phyloP scores from a whole-genome alignment of 2,329 filamentous ascomycete species.

The Monosporascus sp. region DNA sequence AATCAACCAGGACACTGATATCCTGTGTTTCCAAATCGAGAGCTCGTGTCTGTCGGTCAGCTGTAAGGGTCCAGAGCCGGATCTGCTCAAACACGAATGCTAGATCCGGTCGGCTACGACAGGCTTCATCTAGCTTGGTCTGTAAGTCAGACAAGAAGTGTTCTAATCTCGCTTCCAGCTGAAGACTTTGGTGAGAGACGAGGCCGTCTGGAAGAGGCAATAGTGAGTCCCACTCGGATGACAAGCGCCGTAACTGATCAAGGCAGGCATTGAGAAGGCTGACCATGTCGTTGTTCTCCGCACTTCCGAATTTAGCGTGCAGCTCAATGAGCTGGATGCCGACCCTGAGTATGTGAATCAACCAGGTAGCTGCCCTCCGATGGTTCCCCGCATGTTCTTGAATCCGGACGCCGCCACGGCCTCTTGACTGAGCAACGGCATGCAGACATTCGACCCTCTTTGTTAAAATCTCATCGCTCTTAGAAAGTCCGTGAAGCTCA shows the following conservation, averaged over 20 bases:
- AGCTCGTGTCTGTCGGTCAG: slow-evolving; percentile 18
- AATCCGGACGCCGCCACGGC: slow-evolving; percentile 14
- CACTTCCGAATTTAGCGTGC: slow-evolving; percentile 59
- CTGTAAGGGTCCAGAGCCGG: slow-evolving; percentile 52
- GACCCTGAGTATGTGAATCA: slow-evolving; percentile 63
- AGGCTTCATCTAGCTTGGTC: slow-evolving; percentile 37
- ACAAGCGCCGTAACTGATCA: slow-evolving; percentile 40
- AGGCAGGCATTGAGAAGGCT: slow-evolving; percentile 46
- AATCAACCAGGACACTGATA: slow-evolving; percentile 46
- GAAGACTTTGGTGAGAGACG: slow-evolving; percentile 31
- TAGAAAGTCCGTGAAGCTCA: slow-evolving; percentile 37
- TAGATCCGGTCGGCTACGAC: slow-evolving; percentile 50
- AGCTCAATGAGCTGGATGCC: slow-evolving; percentile 57
- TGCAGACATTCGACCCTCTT: slow-evolving; percentile 31
- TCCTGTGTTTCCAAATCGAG: slow-evolving; percentile 10
- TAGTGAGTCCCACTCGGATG: slow-evolving; percentile 35
- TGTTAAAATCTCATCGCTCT: slow-evolving; percentile 34
- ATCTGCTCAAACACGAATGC: slow-evolving; percentile 63
- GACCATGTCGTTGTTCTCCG: slow-evolving; percentile 40
- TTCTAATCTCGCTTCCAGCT: slow-evolving; percentile 30
- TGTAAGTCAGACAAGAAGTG: slow-evolving; percentile 33
- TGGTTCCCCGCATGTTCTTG: slow-evolving; percentile 17
- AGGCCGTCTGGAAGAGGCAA: slow-evolving; percentile 48
- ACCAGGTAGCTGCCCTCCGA: slow-evolving; percentile 46
- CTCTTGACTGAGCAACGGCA: slow-evolving; percentile 24